Base-by-base conservation (phyloP, 1,284 basidiomycete genomes). In the Anthracocystis walkeri region DNA sequence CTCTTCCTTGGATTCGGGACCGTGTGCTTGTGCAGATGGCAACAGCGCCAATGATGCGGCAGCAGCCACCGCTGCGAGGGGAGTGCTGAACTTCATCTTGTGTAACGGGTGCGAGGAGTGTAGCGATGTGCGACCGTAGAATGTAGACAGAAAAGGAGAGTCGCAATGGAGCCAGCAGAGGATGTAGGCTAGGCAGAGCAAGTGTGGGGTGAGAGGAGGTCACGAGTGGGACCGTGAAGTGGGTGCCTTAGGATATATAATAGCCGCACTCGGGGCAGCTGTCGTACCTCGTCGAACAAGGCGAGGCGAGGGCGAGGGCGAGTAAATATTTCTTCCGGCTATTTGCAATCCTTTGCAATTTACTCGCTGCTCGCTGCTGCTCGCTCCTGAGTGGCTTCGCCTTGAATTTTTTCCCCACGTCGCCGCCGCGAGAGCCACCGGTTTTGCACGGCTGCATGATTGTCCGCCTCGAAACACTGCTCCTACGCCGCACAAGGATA, bases 1-100 rank as follows among this genome's bases (percentile, higher is more conserved):
- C 44, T 85, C 80, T 4, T 84, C 77, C 25, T 78, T 75, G 20
- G 82, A 80, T 61, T 82, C 78, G 51, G 80, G 78, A 35, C 75
- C 84, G 57, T 84, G 84, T 51, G 79, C 84, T 52, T 75, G 56
- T 11, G 56, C 62, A 7, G 62, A 58, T 16, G 62, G 70, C n/a
- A 68, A 65, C n/a, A 76, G 44, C 4, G 65, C 58, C 52, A 75
- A 38, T 6, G 68, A 67, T 10, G 65, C 65, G 27, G 61, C 65
- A n/a, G 69, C 65, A 16, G 68, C 61, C 27, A 62, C 35, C n/a
- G 74, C 62, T 10, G 74, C 49, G 45, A 76, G 50, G 5, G 74
- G 48, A 35, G 69, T 42, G 58, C 58, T 46, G 46, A 76, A 66
- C 69, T 65, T 76, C 74, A 76, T 76, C 11, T 33, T 62, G 58